These are phyloP conservation scores for Eremochloa ophiuroides DNA, from an alignment of 176 grass and related monocot species.

Conservation along the genomic window DNA sequence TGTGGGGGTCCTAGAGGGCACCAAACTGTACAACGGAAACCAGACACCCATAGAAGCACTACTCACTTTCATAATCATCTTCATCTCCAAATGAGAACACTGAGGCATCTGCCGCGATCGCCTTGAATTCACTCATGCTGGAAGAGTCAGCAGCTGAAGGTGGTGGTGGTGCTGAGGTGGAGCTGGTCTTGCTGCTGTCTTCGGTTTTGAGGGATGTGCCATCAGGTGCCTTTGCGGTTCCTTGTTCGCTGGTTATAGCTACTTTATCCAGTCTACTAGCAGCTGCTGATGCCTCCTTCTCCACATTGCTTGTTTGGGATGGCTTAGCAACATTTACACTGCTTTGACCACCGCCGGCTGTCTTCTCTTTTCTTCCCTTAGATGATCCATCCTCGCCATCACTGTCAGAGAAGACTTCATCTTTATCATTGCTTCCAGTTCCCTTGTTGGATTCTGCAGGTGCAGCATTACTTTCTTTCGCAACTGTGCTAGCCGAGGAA, in stretches of 20 bases:
- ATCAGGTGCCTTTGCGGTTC: constrained; percentile 38
- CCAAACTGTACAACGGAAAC: constrained; percentile 39
- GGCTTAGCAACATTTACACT: constrained; percentile 38
- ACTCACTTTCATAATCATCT: constrained; percentile 94
- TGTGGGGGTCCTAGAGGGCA: neutral
- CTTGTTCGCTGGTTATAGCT: constrained; percentile 42
- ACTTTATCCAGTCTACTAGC: constrained; percentile 50
- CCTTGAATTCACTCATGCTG: constrained; percentile 90
- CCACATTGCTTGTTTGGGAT: constrained; percentile 37
- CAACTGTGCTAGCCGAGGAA: constrained; percentile 13
- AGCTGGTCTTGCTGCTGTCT: constrained; percentile 34
- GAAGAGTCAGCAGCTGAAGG: constrained; percentile 33
- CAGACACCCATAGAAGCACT: neutral
- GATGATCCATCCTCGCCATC: constrained; percentile 69
- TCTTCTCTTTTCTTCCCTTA: constrained; percentile 44
- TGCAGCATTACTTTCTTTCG: constrained; percentile 41
- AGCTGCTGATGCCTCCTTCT: constrained; percentile 29
- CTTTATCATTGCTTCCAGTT: constrained; percentile 58
- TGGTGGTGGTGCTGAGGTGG: constrained; percentile 17
- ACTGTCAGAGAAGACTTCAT: constrained; percentile 83
- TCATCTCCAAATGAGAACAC: constrained; percentile 94
- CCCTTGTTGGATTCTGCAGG: constrained; percentile 40
- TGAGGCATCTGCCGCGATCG: constrained; percentile 84
- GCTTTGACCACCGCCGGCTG: constrained; percentile 8
- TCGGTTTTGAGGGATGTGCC: constrained; percentile 34